These are phyloP conservation scores for Penicillium riverlandense DNA, from an alignment of 495 filamentous ascomycete genomes.

Conservation along the genomic window DNA sequence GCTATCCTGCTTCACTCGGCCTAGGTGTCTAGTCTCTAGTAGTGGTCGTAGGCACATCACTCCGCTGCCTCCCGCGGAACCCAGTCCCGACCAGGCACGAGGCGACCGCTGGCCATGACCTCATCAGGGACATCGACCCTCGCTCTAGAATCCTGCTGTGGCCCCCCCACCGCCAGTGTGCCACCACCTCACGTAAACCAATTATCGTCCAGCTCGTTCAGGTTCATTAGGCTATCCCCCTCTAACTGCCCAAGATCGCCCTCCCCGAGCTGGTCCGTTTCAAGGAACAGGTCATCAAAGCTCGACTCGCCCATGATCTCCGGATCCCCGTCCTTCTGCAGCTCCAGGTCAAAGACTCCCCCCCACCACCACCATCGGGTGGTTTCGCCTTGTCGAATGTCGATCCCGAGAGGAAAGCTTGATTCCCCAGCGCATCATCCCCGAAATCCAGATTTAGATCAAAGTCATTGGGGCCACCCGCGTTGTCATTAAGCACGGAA, in stretches of 20 bases:
- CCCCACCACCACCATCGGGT: conserved; percentile 19
- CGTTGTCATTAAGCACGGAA: conserved; percentile 26
- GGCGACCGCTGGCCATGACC: conserved; percentile 12
- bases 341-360: conserved; percentile 37
- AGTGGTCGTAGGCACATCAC: too few relatives aligned
- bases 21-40: background rate
- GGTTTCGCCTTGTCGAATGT: conserved; percentile 23
- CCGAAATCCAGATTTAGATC: conserved; percentile 42
- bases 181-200: conserved; percentile 30
- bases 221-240: conserved; percentile 34
- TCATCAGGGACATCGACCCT: conserved; percentile 3
- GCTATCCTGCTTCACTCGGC: too few relatives aligned
- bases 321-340: conserved; percentile 21
- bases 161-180: too few relatives aligned
- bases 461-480: conserved; percentile 28
- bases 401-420: conserved; percentile 34
- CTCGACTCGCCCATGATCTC: conserved; percentile 43
- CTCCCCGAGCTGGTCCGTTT: conserved; percentile 31
- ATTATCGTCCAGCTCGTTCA: conserved; percentile 38
- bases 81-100: too few relatives aligned
- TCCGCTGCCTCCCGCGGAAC: too few relatives aligned
- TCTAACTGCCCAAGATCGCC: conserved; percentile 33
- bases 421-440: conserved; percentile 37
- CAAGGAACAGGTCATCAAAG: conserved; percentile 46
- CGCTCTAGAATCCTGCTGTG: background rate